Conservation (phyloP, 1,284 basidiomycete genomes). For the Sporisorium graminicola region DNA sequence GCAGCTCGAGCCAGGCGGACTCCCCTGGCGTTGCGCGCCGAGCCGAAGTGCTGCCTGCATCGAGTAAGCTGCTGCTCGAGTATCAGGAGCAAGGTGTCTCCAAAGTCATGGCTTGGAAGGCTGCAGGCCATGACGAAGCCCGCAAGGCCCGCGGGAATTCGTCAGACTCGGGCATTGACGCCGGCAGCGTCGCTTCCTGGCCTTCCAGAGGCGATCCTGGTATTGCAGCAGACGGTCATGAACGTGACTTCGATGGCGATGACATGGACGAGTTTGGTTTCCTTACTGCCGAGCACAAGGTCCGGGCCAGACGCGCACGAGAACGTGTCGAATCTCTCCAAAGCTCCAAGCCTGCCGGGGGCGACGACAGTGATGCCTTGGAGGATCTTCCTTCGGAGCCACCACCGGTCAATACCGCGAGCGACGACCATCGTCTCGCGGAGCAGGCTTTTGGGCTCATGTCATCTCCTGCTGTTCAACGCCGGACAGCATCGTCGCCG, state of each 20-base stretch:
- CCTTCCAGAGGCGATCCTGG: slow-evolving; percentile 3
- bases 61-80: slow-evolving; percentile 22
- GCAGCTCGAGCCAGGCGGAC: slow-evolving; percentile 13
- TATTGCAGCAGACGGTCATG: not conserved
- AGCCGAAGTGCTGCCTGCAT: slow-evolving; percentile 10
- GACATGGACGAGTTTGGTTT: slow-evolving; percentile 44
- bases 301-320: slow-evolving; percentile 9
- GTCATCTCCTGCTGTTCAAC: slow-evolving; percentile 24
- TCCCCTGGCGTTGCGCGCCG: slow-evolving; percentile 40
- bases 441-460: slow-evolving; percentile 32
- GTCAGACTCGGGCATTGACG: not conserved
- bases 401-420: slow-evolving; percentile 15
- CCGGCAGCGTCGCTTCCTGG: slow-evolving; percentile 17
- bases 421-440: slow-evolving; percentile 36
- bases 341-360: not conserved
- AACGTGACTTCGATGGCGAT: not conserved
- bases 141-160: not conserved
- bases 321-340: not conserved
- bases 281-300: slow-evolving; percentile 20
- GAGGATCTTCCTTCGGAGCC: slow-evolving; percentile 16
- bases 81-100: slow-evolving; percentile 34
- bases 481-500: not conserved
- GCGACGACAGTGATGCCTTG: slow-evolving; percentile 2
- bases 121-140: slow-evolving; percentile 23
- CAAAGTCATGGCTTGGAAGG: slow-evolving; percentile 51